Conservation (phyloP, 371 early-diverging fungal species). For the Mucor mucedo region DNA sequence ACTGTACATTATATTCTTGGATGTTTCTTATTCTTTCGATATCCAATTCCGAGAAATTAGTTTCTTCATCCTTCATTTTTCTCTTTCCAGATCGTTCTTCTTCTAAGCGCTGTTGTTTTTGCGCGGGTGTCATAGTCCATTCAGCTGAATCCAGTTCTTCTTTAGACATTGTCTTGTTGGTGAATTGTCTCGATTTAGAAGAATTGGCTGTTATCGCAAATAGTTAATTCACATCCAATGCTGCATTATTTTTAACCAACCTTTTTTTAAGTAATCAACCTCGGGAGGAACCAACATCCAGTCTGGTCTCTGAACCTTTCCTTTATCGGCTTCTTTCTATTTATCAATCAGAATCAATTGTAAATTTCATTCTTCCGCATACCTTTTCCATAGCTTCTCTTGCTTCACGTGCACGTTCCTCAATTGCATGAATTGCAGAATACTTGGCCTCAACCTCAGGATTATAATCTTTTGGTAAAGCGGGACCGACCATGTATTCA, state of each 20-base stretch:
- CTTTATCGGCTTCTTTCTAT: constrained; percentile 22
- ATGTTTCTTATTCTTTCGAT: constrained; percentile 23
- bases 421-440: constrained; percentile 40
- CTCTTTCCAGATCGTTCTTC: constrained; percentile 23
- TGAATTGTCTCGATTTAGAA: constrained; percentile 41
- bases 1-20: constrained; percentile 38
- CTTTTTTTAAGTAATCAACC: constrained; percentile 50
- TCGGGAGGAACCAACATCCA: constrained; percentile 78
- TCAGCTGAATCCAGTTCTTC: constrained; percentile 48
- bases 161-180: constrained; percentile 26
- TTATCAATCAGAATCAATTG: not conserved
- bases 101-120: constrained; percentile 47
- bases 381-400: constrained; percentile 47
- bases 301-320: constrained; percentile 60
- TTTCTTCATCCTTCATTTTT: constrained; percentile 19
- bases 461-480: constrained; percentile 49
- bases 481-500: constrained; percentile 60
- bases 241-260: constrained; percentile 31
- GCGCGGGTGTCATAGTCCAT: constrained; percentile 72
- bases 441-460: constrained; percentile 42
- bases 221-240: not conserved
- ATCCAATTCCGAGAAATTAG: constrained; percentile 18
- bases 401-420: constrained; percentile 37
- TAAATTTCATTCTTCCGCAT: not conserved
- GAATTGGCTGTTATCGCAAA: constrained; percentile 24